These are phyloP conservation scores for Curvularia sp. DNA, from an alignment of 2,329 filamentous ascomycete species.

Conservation along the genomic window DNA sequence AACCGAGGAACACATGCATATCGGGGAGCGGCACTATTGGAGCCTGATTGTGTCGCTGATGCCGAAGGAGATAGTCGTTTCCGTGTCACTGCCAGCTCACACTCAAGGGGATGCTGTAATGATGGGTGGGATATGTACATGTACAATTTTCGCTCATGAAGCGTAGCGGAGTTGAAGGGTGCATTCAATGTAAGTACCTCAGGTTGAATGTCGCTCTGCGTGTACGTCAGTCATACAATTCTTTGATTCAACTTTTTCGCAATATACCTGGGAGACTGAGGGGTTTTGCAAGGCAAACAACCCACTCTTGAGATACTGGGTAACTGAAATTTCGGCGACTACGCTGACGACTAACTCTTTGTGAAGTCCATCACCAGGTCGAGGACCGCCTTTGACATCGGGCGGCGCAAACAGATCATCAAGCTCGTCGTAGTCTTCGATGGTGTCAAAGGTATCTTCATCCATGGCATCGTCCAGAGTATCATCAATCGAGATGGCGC, in stretches of 20 bases:
- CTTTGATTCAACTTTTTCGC: too few species aligned
- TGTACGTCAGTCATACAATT: not conserved
- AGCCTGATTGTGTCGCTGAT: conserved; percentile 36
- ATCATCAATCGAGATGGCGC: conserved; percentile 48
- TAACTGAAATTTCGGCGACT: conserved; percentile 44
- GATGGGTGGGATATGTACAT: conserved; percentile 48
- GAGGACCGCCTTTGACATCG: conserved; percentile 38
- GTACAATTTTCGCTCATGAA: conserved; percentile 48
- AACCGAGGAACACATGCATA: conserved; percentile 48
- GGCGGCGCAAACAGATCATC: conserved; percentile 48
- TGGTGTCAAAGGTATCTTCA: conserved; percentile 48
- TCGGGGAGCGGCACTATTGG: conserved; percentile 31
- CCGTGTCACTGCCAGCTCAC: conserved; percentile 47
- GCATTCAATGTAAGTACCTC: conserved; percentile 43
- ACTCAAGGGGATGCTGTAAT: conserved; percentile 43
- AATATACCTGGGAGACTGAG: conserved; percentile 28
- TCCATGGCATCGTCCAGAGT: conserved; percentile 49
- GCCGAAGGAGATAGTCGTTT: conserved; percentile 43
- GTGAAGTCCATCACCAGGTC: conserved; percentile 47
- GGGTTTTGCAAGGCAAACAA: conserved; percentile 35
- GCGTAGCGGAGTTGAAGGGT: conserved; percentile 47
- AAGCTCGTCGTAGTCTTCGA: conserved; percentile 50
- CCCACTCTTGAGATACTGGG: conserved; percentile 38
- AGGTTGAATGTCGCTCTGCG: conserved; percentile 21
- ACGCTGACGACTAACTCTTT: conserved; percentile 50